phyloP scores from a whole-genome alignment of 345 rosid genomes.

The Cochlearia excelsa region DNA sequence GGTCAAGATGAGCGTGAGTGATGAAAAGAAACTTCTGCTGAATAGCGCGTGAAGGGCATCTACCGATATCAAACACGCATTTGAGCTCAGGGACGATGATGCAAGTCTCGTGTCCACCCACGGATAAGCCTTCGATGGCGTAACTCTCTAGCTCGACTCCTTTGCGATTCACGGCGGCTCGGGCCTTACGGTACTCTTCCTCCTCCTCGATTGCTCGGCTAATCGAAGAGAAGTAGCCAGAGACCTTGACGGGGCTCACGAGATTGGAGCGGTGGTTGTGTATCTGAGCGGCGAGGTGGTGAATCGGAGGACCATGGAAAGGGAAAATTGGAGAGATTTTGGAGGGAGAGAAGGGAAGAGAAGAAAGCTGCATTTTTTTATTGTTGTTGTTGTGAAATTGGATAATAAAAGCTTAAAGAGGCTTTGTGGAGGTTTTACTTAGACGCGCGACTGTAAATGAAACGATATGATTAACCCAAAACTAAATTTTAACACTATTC shows the following conservation, averaged over 20 bases:
- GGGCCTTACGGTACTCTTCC: conserved; percentile 84
- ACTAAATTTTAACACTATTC: too few species aligned
- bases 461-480: too few species aligned
- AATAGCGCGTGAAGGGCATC: conserved; percentile 81
- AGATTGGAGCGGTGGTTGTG: conserved; percentile 24
- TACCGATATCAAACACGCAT: conserved; percentile 91
- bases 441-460: too few species aligned
- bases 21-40: conserved; percentile 91
- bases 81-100: conserved; percentile 83
- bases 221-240: conserved; percentile 60
- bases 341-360: conserved; percentile 10
- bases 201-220: conserved; percentile 78
- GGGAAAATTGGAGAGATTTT: conserved; percentile 27
- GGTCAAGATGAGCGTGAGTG: conserved; percentile 95
- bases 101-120: conserved; percentile 91
- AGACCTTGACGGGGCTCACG: conserved; percentile 38
- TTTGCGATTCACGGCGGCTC: conserved; percentile 72
- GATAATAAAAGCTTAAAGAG: too few species aligned
- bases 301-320: conserved; percentile 13
- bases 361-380: conserved; percentile 30
- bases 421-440: too few species aligned
- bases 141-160: conserved; percentile 75
- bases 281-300: conserved; percentile 23
- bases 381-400: too few species aligned
- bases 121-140: conserved; percentile 70